Evolutionary conservation across 176 grass and related monocot genomes (phyloP).

Genomic region (Lolium perenne): DNA sequence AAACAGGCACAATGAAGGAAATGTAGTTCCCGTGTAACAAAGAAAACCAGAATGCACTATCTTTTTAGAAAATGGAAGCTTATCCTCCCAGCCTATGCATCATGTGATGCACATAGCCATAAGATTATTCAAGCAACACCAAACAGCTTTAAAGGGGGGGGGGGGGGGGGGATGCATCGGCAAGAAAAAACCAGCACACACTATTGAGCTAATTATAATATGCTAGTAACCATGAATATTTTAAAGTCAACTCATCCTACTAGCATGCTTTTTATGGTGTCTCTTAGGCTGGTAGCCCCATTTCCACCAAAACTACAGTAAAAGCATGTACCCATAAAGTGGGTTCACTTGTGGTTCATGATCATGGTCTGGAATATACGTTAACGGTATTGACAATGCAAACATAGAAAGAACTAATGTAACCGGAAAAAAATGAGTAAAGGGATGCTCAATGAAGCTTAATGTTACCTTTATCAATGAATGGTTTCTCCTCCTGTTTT

Average conservation of each 20-base stretch:
- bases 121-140: not conserved
- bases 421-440: not conserved
- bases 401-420: conserved; percentile 24
- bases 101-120: no score
- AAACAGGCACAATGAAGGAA: conserved; percentile 8
- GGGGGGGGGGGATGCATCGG: no score
- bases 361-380: conserved; percentile 12
- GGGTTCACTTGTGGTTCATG: not conserved
- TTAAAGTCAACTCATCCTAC: not conserved
- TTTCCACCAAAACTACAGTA: conserved; percentile 7
- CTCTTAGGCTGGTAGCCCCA: not conserved
- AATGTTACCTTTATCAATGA: conserved; percentile 24
- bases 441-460: conserved; percentile 17
- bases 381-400: not conserved
- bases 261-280: not conserved
- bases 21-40: conserved; percentile 11
- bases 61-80: not conserved
- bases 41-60: not conserved
- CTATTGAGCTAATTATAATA: conserved; percentile 2
- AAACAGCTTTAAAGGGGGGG: not conserved
- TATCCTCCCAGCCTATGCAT: not conserved
- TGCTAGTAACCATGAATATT: not conserved
- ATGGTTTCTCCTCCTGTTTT: conserved; percentile 11
- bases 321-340: not conserved
- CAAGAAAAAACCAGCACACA: not conserved